Evolutionary conservation across 2,329 filamentous ascomycete genomes (phyloP), one percentile per base, ranked within the genome.

Genomic region (Pyrenophora seminiperda): DNA sequence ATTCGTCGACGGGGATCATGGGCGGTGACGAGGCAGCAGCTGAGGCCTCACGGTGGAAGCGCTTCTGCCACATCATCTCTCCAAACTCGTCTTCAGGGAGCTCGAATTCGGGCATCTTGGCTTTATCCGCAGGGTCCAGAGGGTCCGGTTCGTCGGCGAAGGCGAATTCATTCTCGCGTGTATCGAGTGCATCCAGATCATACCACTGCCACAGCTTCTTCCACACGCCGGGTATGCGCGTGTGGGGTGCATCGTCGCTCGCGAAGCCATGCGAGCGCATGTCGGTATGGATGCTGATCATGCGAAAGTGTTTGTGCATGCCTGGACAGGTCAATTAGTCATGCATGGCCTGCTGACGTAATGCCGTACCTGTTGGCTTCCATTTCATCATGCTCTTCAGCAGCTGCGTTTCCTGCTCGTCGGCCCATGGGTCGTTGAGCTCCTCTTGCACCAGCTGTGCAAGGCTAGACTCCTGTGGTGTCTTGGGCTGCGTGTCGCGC

Each of bases 311-410:
- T 24, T 77, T 71, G 68, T 85, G 85, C 67, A 86, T 82, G 40
- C 79, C 79, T 33, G 77, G 77, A 15, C 1, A 10, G 9, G 15
- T 11, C 22, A 9, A 15, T 11, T 4, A 3, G 1, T 1, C 10
- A n/a, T 3, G 3, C 1, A 5, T 10, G 5, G 2, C 15, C 2
- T 20, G 45, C 24, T 3, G 14, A 5, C 10, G 1, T 15, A 17
- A 15, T 14, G 2, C 2, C 47, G 7, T 36, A 69, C 91, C 93
- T 32, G 93, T 93, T n/a, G 94, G 94, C 71, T 99, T 99, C 88
- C 90, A 96, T 68, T 87, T 83, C 58, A 97, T 92, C 60, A 97
- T 88, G 43, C 87, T 91, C 71, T 97, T 97, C 76, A 96, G 91
- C 1, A 99, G 81, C 32, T 91, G 92, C 1, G 90, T 91, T 60